Evolutionary conservation across 306 rosid genomes (phyloP).

Genomic region (Fragaria nilgerrensis): DNA sequence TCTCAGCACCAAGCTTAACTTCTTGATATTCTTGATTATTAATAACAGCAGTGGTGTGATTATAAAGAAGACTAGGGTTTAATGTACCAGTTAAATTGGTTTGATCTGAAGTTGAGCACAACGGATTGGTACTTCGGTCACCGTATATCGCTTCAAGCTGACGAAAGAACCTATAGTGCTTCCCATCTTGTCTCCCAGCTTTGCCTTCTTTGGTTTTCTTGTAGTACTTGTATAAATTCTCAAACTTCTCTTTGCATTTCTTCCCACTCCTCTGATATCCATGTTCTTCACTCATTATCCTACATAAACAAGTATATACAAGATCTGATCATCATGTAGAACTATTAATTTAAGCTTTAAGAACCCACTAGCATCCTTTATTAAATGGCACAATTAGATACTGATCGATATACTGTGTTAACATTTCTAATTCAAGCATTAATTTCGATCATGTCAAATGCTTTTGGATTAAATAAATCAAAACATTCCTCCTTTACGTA

Average conservation of each 20-base stretch:
- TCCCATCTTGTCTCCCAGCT: constrained; percentile 76
- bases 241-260: constrained; percentile 87
- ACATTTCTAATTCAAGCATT: background rate
- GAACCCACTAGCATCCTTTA: background rate
- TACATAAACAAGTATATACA: constrained; percentile 6
- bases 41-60: background rate
- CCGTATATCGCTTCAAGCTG: constrained; percentile 84
- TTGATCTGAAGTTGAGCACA: constrained; percentile 1
- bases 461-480: background rate
- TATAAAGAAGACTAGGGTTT: constrained; percentile 7
- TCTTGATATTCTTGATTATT: constrained; percentile 23
- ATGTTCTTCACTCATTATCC: constrained; percentile 75
- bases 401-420: background rate
- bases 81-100: background rate
- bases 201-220: constrained; percentile 87
- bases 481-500: background rate
- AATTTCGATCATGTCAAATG: background rate
- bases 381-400: background rate
- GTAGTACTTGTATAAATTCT: constrained; percentile 84
- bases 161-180: constrained; percentile 77
- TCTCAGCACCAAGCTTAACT: constrained; percentile 17
- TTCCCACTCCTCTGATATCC: constrained; percentile 80
- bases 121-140: constrained; percentile 16
- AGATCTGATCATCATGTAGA: background rate
- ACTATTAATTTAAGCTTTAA: background rate